Base-by-base conservation (phyloP, 768 basidiomycete genomes). In the Mrakia blollopis region DNA sequence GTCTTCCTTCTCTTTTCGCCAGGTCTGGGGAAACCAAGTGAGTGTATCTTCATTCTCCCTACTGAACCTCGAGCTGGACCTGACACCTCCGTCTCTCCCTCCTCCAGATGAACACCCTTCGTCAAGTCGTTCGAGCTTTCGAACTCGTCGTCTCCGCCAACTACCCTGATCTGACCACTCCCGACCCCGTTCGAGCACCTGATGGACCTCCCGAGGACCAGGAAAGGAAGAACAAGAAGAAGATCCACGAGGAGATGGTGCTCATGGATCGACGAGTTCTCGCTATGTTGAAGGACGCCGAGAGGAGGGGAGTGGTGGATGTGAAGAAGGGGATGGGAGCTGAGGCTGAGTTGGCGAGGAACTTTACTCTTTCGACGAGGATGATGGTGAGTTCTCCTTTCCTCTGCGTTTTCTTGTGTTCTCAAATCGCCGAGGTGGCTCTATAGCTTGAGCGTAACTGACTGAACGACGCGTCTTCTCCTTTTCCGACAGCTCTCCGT, bases 191-290 rank as follows among this genome's bases (percentile, higher is more conserved):
- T 13, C 28, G 32, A 47, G 54, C 47, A 21, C 25, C 52, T 1
- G 62, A 62, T 0, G 25, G 30, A 23, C 61, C 63, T 0, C 35
- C 62, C 14, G 76, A 72, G 32, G 21, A 10, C 2, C 32, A 9
- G 28, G 32, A 21, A 41, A 41, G 32, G 21, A 39, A 28, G 57
- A 54, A 69, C 28, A 57, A 44, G 67, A 39, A 61, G 44, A 41
- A 32, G 18, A 63, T 77, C n/a, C 61, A 77, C 37, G 25, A 30
- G 35, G 76, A 77, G 63, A 77, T 77, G 76, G 44, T 73, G 9
- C 71, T 61, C 30, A 61, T 77, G 32, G 76, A 77, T 47, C 57
- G 60, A 44, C 60, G 63, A 35, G 76, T 77, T 8, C 71, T 77
- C 28, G 60, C 50, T 8, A n/a, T 47, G 14, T 61, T 77, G 16